phyloP scores from a whole-genome alignment of 164 flowering plant genomes.

The Chimonanthus praecox region DNA sequence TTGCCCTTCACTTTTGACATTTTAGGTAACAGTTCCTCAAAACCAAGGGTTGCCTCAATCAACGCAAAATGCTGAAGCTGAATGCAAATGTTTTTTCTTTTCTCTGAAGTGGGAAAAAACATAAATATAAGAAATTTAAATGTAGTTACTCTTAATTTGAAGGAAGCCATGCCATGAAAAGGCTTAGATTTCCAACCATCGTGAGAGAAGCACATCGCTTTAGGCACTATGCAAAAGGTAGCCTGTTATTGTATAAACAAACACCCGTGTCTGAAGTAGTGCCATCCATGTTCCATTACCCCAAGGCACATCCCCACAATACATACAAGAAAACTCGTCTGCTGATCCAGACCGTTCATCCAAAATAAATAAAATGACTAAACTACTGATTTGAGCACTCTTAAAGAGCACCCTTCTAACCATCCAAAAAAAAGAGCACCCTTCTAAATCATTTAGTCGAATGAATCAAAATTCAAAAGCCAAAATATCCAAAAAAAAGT shows the following conservation, averaged over 20 bases:
- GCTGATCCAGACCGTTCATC: neutral
- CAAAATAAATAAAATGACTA: neutral
- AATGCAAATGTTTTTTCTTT: no score
- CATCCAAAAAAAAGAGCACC: neutral
- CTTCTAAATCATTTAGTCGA: no score
- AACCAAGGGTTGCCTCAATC: no score
- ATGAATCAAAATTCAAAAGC: neutral
- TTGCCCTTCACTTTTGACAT: no score
- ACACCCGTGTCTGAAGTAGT: constrained; percentile 14
- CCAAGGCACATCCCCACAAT: neutral
- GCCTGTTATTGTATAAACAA: constrained; percentile 9
- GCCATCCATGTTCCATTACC: constrained; percentile 2
- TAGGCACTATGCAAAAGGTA: constrained; percentile 16
- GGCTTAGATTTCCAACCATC: constrained; percentile 4
- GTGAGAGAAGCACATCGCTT: constrained; percentile 3
- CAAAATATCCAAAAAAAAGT: no score
- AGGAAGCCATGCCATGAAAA: constrained; percentile 1
- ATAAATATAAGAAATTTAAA: neutral
- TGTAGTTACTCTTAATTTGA: constrained; percentile 6
- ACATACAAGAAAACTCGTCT: neutral
- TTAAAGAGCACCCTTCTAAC: neutral
- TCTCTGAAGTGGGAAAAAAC: neutral
- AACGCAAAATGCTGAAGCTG: no score
- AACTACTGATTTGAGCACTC: no score
- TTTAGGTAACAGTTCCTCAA: no score